phyloP scores from a whole-genome alignment of 495 filamentous ascomycete genomes.

The Penicillium nucicola region DNA sequence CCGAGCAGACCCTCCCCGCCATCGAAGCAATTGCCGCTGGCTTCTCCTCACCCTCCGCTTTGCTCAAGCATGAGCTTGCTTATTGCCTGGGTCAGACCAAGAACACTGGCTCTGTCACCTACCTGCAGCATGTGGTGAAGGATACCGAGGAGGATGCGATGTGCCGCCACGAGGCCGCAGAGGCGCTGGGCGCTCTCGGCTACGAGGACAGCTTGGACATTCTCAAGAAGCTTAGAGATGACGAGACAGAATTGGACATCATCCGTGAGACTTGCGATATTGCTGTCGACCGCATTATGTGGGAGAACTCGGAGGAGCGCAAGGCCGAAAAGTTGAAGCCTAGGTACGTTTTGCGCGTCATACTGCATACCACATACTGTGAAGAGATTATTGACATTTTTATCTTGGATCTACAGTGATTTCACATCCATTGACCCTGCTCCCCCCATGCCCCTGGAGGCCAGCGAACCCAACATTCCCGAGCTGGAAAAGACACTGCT shows the following conservation, averaged over 20 bases:
- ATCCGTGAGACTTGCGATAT: slow-evolving; percentile 97
- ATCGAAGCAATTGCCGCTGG: slow-evolving; percentile 92
- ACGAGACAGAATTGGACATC: slow-evolving; percentile 66
- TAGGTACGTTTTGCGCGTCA: slow-evolving; percentile 52
- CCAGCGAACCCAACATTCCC: slow-evolving; percentile 58
- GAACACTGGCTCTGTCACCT: slow-evolving; percentile 68
- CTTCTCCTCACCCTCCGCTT: slow-evolving; percentile 76
- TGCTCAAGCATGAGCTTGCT: slow-evolving; percentile 92
- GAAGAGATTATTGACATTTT: slow-evolving; percentile 5
- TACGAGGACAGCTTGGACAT: slow-evolving; percentile 67
- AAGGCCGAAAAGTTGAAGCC: slow-evolving; percentile 71
- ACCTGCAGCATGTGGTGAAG: slow-evolving; percentile 72
- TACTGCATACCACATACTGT: background rate
- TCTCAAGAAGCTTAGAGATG: slow-evolving; percentile 67
- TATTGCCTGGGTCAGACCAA: slow-evolving; percentile 94
- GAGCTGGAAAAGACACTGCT: slow-evolving; percentile 74
- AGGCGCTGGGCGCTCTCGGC: slow-evolving; percentile 88
- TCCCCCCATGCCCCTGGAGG: slow-evolving; percentile 71
- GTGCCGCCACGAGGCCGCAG: slow-evolving; percentile 95
- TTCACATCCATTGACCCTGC: slow-evolving; percentile 96
- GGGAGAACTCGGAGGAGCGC: slow-evolving; percentile 74
- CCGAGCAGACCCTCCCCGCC: slow-evolving; percentile 62
- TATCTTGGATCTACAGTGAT: slow-evolving; percentile 54
- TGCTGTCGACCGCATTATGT: slow-evolving; percentile 88
- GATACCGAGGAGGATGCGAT: slow-evolving; percentile 82